phyloP scores from a whole-genome alignment of 768 basidiomycete species.

The Russula ochroleuca region DNA sequence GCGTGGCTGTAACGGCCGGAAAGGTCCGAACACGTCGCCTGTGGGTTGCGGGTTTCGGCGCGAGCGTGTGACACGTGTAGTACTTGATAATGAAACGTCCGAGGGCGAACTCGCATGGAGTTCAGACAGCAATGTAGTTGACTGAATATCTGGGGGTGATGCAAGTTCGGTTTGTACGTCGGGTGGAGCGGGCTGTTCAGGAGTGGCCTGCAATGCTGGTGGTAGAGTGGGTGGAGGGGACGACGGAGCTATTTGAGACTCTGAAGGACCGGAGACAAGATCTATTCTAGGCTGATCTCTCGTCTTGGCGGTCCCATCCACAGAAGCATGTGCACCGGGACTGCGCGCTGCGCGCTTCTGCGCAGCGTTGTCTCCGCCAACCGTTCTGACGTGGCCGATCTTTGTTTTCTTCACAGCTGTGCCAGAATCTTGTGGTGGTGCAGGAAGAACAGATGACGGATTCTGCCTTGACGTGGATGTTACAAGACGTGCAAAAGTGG shows the following conservation, averaged over 20 bases:
- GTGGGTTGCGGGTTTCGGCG: slow-evolving; percentile 30
- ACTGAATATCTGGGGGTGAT: not conserved
- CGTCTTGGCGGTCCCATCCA: not conserved
- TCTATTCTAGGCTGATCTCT: not conserved
- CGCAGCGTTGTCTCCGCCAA: slow-evolving; percentile 4
- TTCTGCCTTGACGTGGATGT: slow-evolving; percentile 4
- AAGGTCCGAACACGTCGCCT: slow-evolving; percentile 39
- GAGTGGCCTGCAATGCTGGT: not conserved
- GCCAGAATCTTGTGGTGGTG: not conserved
- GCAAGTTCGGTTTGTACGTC: not conserved
- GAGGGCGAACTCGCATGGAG: not conserved
- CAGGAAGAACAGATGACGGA: not conserved
- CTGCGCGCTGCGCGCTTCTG: slow-evolving; percentile 4
- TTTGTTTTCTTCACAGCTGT: slow-evolving; percentile 7
- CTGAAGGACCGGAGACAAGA: slow-evolving; percentile 2
- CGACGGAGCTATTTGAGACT: not conserved
- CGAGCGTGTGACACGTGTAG: slow-evolving; percentile 18
- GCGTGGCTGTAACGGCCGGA: slow-evolving; percentile 6
- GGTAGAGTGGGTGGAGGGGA: not conserved
- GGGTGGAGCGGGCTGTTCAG: not conserved
- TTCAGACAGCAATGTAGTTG: not conserved
- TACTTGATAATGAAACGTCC: not conserved
- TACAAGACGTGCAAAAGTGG: slow-evolving; percentile 17
- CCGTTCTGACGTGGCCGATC: slow-evolving; percentile 14
- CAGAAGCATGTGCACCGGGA: not conserved